Base-by-base conservation (phyloP, 345 rosid species). In the Eucalyptus melliodora region DNA sequence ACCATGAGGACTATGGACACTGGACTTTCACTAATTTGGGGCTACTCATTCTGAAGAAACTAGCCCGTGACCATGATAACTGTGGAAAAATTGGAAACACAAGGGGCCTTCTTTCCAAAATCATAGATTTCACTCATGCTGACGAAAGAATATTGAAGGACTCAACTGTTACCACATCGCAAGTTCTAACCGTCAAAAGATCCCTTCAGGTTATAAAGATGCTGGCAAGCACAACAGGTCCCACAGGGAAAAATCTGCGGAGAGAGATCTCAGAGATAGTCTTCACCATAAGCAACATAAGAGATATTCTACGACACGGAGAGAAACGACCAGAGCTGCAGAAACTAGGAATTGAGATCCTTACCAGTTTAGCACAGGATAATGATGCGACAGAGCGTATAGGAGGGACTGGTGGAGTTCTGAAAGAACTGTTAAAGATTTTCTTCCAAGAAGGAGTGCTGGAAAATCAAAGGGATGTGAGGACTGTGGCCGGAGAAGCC, bases 11-110 rank as follows among this genome's bases (percentile, higher is more conserved):
- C 67, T 95, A 97, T 53, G 94, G 91, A 50, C 93, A 90, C 92
- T 96, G 97, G 95, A 95, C 93, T 47, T 95, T 95, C 91, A 95
- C 93, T 91, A 94, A 95, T 91, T 82, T 96, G 67, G 98, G 98
- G 8, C 98, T 97, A 88, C 89, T 92, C 82, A 94, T 97, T 87
- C 93, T 97, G 87, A 96, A 97, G 91, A 95, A 94, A 89, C 91
- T 96, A 45, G 96, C 98, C 27, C 93, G 92, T 87, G 96, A 95
- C 81, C 98, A 94, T 87, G 99, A 95, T 42, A 96, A 96, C 91
- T 95, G 99, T 40, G 97, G 97, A 27, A 97, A 95, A 93, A 96
- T 97, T 30, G 99, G 98, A 31, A 97, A 94, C 89, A 93, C 97
- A 82, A 93, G 97, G 92, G 98, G 96, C n/a, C 96, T 97, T 44